A percentile compares a stretch with the other conserved stretches of the same genome.
phyloP scores from a whole-genome alignment of 352 stramenopile genomes.

The Lagenidium sp. region DNA sequence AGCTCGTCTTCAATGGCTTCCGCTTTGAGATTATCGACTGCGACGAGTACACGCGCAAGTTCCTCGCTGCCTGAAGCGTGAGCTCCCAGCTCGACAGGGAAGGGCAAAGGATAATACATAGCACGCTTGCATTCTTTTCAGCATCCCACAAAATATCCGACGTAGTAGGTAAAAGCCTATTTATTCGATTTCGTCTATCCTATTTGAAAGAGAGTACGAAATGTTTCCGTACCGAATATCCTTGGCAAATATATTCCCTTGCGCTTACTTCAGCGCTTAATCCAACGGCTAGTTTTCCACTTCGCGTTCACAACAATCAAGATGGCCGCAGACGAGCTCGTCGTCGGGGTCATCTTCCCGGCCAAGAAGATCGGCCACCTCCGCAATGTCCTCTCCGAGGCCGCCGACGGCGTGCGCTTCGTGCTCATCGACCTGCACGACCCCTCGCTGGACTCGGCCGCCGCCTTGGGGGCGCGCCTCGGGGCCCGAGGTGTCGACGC shows the following conservation, averaged over 20 bases:
- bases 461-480: conserved; percentile 28
- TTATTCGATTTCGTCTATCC: conserved; percentile 1
- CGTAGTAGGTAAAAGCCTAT: too few species aligned
- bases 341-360: conserved; percentile 74
- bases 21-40: conserved; percentile 70
- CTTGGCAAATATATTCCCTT: too few species aligned
- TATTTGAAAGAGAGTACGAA: too few species aligned
- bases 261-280: too few species aligned
- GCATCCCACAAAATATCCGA: too few species aligned
- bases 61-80: conserved; percentile 33
- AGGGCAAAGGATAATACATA: background rate
- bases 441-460: conserved; percentile 14
- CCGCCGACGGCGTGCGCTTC: conserved; percentile 44
- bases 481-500: conserved; percentile 45
- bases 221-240: too few species aligned
- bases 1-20: conserved; percentile 57
- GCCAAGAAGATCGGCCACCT: conserved; percentile 78
- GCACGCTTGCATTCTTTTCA: too few species aligned
- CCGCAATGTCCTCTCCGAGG: conserved; percentile 40
- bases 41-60: conserved; percentile 82
- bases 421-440: conserved; percentile 66
- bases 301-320: too few species aligned
- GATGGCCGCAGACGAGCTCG: too few species aligned
- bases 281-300: too few species aligned
- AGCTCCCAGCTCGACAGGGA: background rate